Conservation (phyloP, 2,329 filamentous ascomycete genomes). For the Fusarium keratoplasticum region DNA sequence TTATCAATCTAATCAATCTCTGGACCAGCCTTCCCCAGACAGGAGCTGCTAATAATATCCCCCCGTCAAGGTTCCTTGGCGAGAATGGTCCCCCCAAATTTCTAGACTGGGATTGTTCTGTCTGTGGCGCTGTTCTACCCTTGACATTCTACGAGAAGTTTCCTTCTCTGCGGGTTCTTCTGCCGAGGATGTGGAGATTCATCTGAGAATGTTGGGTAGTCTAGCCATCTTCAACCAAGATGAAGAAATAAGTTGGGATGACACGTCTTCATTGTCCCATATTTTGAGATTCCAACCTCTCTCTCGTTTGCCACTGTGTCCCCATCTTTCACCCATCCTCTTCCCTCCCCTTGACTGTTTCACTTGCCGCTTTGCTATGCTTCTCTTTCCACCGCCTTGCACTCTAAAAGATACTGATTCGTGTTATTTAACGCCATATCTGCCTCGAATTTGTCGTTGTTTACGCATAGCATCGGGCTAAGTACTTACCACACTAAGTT, state of each 20-base stretch:
- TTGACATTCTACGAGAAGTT: not conserved
- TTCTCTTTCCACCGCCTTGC: not conserved
- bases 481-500: too few relatives aligned
- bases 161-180: not conserved
- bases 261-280: not conserved
- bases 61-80: constrained; percentile 9
- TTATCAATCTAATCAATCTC: constrained; percentile 42
- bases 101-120: not conserved
- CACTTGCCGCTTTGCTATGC: not conserved
- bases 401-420: not conserved
- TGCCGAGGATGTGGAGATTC: not conserved
- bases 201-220: not conserved
- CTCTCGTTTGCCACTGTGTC: not conserved
- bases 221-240: not conserved
- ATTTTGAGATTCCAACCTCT: not conserved
- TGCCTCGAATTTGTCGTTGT: not conserved
- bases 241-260: not conserved
- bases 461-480: too few relatives aligned
- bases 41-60: constrained; percentile 25
- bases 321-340: not conserved
- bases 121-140: not conserved
- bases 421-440: not conserved
- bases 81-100: not conserved
- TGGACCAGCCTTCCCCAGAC: constrained; percentile 22
- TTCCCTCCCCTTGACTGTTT: not conserved